These are phyloP conservation scores for Eragrostis nindensis DNA, from an alignment of 176 grass and related monocot species.

Conservation along the genomic window DNA sequence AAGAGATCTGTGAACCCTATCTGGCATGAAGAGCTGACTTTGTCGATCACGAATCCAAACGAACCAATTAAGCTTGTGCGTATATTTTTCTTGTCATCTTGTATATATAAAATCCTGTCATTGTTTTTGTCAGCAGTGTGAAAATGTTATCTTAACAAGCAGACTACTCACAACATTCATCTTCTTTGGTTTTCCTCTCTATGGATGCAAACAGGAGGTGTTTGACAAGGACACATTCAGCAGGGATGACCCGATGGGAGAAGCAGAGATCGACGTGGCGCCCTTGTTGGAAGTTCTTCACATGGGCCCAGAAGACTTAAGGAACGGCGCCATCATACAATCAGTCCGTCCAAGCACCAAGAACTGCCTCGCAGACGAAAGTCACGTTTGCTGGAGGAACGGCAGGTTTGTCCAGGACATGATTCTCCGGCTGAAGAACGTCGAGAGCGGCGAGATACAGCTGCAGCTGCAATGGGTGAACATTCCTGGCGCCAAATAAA, in stretches of 20 bases:
- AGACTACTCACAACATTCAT: too few relatives aligned
- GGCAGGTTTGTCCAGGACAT: conserved; percentile 64
- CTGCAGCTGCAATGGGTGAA: conserved; percentile 74
- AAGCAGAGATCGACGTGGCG: conserved; percentile 55
- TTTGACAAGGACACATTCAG: conserved; percentile 78
- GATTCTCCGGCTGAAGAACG: conserved; percentile 77
- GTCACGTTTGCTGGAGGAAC: conserved; percentile 63
- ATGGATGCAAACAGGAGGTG: conserved; percentile 36
- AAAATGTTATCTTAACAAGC: too few relatives aligned
- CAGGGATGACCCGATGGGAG: conserved; percentile 65
- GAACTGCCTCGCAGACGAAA: conserved; percentile 73
- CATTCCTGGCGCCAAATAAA: conserved; percentile 31
- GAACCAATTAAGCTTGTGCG: conserved; percentile 60
- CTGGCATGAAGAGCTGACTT: conserved; percentile 69
- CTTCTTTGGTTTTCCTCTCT: not conserved
- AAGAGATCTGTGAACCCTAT: conserved; percentile 70
- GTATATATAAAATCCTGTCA: not conserved
- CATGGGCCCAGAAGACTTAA: conserved; percentile 22
- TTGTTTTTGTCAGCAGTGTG: not conserved
- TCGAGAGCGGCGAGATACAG: conserved; percentile 84
- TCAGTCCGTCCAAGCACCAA: conserved; percentile 32
- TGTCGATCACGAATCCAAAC: conserved; percentile 42
- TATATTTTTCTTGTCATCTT: not conserved
- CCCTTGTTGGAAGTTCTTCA: conserved; percentile 41
- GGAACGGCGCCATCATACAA: conserved; percentile 37